A percentile compares a stretch with the other conserved stretches of the same genome.
phyloP scores from a whole-genome alignment of 78 protist species.

The Dictyostelium purpureum region DNA sequence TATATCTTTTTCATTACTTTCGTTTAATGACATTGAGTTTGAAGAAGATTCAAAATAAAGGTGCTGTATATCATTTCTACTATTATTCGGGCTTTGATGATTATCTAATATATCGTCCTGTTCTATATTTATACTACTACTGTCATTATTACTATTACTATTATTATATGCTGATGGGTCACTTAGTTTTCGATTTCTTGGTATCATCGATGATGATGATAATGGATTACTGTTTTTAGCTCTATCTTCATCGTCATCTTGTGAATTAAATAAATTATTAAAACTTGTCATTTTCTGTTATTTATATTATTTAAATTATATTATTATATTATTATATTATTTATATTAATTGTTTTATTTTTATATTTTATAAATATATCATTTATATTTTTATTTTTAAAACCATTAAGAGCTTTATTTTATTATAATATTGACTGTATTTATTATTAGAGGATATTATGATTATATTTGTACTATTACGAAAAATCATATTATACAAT shows the following conservation, averaged over 20 bases:
- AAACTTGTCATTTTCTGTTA: neutral
- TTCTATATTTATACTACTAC: neutral
- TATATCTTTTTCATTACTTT: neutral
- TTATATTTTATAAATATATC: no score
- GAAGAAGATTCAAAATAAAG: no score
- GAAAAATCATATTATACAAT: no score
- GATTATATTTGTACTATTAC: no score
- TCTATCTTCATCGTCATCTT: neutral
- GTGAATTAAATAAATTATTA: no score
- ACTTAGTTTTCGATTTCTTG: constrained; percentile 13
- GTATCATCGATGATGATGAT: neutral
- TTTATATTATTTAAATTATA: no score
- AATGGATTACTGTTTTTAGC: neutral
- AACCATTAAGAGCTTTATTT: no score
- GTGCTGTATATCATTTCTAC: neutral
- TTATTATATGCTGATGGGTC: neutral
- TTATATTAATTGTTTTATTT: no score
- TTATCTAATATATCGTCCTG: neutral
- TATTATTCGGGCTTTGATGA: neutral
- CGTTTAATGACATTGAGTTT: neutral
- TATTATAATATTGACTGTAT: no score
- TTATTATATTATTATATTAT: no score
- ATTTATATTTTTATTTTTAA: no score
- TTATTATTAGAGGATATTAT: no score
- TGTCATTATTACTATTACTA: neutral